Evolutionary conservation across 768 basidiomycete genomes (phyloP).

Genomic region (Dacryopinax primogenitus): DNA sequence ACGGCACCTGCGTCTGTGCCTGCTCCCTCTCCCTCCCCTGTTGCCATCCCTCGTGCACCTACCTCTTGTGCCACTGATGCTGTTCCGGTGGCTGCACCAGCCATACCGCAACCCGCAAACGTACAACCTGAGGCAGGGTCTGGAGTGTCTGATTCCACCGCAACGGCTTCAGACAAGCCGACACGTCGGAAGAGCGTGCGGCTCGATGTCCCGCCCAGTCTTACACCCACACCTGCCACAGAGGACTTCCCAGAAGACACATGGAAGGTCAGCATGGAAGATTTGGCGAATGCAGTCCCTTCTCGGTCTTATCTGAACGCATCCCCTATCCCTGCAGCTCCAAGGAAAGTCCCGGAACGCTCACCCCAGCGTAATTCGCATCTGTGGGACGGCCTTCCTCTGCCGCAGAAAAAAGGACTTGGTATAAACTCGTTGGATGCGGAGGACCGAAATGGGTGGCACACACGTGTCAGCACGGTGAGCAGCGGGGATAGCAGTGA

Average conservation of each 20-base stretch:
- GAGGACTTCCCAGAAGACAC: background rate
- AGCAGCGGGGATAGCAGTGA: constrained; percentile 5
- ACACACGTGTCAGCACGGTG: background rate
- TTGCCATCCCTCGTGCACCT: too few species aligned
- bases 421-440: background rate
- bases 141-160: background rate
- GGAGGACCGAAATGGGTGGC: background rate
- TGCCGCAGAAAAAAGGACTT: background rate
- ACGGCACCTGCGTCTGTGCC: background rate
- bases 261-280: background rate
- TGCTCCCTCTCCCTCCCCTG: background rate
- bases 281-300: background rate
- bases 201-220: background rate
- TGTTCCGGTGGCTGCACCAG: too few species aligned
- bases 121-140: background rate
- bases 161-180: background rate
- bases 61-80: too few species aligned
- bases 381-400: background rate
- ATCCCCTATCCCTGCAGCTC: background rate
- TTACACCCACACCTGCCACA: background rate
- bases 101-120: background rate
- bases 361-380: background rate
- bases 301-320: background rate
- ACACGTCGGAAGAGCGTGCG: background rate
- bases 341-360: background rate